Conservation (phyloP, 768 basidiomycete genomes). For the Rhodotorula kratochvilovae region DNA sequence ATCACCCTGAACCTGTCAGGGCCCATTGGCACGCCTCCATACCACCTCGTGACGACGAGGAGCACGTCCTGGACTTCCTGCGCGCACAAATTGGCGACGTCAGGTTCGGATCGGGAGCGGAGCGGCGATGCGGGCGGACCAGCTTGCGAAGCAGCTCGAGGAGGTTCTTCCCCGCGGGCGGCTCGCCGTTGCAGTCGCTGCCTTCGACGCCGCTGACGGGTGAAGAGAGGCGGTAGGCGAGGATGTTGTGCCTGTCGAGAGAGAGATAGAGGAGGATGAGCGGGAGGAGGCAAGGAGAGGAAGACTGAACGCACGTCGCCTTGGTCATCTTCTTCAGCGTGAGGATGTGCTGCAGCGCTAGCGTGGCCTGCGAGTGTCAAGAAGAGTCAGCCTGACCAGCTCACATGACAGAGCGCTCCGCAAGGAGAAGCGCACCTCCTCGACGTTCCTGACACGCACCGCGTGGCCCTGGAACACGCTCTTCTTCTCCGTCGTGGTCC, state of each 20-base stretch:
- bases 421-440: neutral
- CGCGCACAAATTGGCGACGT: fast-evolving
- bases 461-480: neutral
- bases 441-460: neutral
- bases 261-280: neutral
- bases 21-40: constrained; percentile 6
- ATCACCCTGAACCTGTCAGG: constrained; percentile 6
- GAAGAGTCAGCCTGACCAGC: neutral
- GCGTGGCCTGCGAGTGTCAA: neutral
- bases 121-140: neutral
- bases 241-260: constrained; percentile 5
- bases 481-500: neutral
- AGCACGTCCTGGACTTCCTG: neutral
- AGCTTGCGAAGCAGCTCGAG: constrained; percentile 7
- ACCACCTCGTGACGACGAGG: constrained; percentile 12
- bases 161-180: constrained; percentile 17
- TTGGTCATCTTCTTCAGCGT: neutral
- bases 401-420: neutral
- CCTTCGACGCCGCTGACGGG: neutral
- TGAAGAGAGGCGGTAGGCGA: constrained; percentile 2
- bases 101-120: too few relatives aligned
- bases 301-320: neutral
- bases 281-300: neutral
- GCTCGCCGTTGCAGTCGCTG: constrained; percentile 10
- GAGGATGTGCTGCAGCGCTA: constrained; percentile 7